Percentiles rank a stretch among this genome's conserved stretches.
Evolutionary conservation across 352 stramenopile genomes (phyloP).

Genomic region (Peronospora destructor): DNA sequence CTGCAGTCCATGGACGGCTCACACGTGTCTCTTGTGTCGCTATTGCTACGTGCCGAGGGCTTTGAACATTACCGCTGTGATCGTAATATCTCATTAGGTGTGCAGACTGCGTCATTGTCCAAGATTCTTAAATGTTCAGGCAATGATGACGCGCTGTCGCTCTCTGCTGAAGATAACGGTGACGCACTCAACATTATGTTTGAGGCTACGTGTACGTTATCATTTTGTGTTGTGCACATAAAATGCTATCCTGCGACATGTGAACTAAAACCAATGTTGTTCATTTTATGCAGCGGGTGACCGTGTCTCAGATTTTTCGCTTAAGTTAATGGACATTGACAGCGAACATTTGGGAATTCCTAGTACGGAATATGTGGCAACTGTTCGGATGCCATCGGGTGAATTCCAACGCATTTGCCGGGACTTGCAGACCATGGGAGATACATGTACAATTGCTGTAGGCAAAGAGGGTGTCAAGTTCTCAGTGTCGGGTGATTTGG

Average conservation of each 20-base stretch:
- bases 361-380: constrained; percentile 97
- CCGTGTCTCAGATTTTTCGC: constrained; percentile 93
- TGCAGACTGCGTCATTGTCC: constrained; percentile 95
- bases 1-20: constrained; percentile 99
- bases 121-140: constrained; percentile 99
- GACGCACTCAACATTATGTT: constrained; percentile 98
- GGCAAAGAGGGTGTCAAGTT: constrained; percentile 98
- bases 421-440: constrained; percentile 96
- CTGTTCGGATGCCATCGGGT: constrained; percentile 88
- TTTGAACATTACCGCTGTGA: constrained; percentile 99
- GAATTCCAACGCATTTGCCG: constrained; percentile 99
- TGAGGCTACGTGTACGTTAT: constrained; percentile 86
- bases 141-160: constrained; percentile 96
- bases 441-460: constrained; percentile 94
- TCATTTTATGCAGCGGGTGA: constrained; percentile 59
- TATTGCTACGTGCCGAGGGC: constrained; percentile 89
- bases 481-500: constrained; percentile 92
- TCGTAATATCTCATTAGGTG: constrained; percentile 93
- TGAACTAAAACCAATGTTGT: neutral
- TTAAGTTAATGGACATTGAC: constrained; percentile 99
- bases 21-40: constrained; percentile 96
- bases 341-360: constrained; percentile 98
- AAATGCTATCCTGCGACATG: neutral
- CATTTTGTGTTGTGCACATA: neutral
- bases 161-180: constrained; percentile 96